Conservation (phyloP, 2,329 filamentous ascomycete species). For the Trichoderma hamatum region DNA sequence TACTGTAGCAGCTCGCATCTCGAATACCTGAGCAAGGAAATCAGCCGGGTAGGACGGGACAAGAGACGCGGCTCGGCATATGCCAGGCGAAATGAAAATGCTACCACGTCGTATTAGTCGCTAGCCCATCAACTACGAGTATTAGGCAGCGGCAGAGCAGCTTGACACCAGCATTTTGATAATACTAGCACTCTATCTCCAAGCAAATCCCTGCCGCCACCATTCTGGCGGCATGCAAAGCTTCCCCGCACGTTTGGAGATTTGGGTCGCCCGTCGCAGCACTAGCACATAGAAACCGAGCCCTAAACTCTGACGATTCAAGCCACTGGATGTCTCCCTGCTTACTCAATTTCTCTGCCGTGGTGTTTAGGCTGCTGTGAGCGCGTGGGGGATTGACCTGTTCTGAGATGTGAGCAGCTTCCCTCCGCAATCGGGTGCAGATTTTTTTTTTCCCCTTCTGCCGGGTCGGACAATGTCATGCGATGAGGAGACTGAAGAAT, state of each 20-base stretch:
- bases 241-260: slow-evolving; percentile 16
- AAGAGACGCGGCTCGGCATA: neutral
- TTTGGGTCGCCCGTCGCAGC: neutral
- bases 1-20: neutral
- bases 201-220: slow-evolving; percentile 20
- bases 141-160: neutral
- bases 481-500: neutral
- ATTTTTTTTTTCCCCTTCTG: neutral
- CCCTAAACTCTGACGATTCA: slow-evolving; percentile 26
- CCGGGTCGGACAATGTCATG: neutral
- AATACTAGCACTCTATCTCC: neutral
- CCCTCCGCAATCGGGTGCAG: neutral
- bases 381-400: slow-evolving; percentile 21
- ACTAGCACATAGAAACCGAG: neutral
- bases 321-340: neutral
- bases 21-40: neutral
- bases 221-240: neutral
- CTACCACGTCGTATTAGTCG: neutral
- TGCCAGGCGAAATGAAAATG: neutral
- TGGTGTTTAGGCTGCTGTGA: neutral
- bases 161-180: neutral
- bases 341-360: neutral
- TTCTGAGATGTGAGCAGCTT: slow-evolving; percentile 1
- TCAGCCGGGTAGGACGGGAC: slow-evolving; percentile 8
- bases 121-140: neutral